Base-by-base conservation (phyloP, 2,329 filamentous ascomycete species). In the Anthostomella pinea region DNA sequence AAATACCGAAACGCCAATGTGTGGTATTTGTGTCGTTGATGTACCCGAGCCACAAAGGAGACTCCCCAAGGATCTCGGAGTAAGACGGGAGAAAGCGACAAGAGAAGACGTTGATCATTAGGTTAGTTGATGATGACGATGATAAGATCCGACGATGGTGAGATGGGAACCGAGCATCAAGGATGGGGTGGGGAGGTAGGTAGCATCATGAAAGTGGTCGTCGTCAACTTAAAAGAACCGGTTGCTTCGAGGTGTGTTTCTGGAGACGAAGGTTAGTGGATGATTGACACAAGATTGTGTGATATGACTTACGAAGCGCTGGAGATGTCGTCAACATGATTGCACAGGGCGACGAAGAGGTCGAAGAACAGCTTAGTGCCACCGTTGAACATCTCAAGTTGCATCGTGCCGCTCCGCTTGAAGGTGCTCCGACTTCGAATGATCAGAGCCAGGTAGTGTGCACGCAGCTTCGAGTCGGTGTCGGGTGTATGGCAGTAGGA, bases 381-480 rank as follows among this genome's bases (percentile, higher is more conserved):
- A 18, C 90, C 90, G 44, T 80, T 79, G 62, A 85, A 85, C 89
- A 96, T 95, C 68, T 95, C 89, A 51, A 87, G 79, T 66, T 95
- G 90, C 89, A 95, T 95, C 3, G 89, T 95, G 36, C 89, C 88
- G 64, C 88, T 95, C 37, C 87, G 77, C 73, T 95, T 95, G 67
- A 96, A 95, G 2, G 87, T 95, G 57, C 79, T 77, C 49, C 90
- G 79, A 53, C 84, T 87, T 48, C 89, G 82, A 59, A 95, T 94
- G 65, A 95, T 95, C 57, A 95, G 79, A 13, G 90, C 88, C 23
- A 95, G 80, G 54, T 95, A 96, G 64, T 95, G 89, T 16, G 88
- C 88, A 41, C 90, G 78, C 35, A 95, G 74, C 64, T 90, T 90
- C n/a, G 86, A 91, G 69, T 95, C 90, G 15, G 74, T 86, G 58